Evolutionary conservation across 352 stramenopile species (phyloP).

Genomic region (Globisporangium ultimum): DNA sequence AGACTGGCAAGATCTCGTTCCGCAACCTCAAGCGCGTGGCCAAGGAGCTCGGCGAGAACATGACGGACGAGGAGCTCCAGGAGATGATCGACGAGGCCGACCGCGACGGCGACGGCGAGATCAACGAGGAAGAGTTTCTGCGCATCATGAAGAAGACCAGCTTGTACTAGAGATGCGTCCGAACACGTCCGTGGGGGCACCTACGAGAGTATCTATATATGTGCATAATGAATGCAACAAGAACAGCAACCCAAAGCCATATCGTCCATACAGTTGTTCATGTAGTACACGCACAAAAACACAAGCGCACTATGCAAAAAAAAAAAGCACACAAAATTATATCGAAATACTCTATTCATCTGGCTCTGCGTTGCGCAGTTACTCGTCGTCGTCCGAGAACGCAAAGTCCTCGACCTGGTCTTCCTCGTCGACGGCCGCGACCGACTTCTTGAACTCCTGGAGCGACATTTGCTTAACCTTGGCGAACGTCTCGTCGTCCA

Average conservation of each 20-base stretch:
- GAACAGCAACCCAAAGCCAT: too few relatives aligned
- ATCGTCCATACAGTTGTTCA: too few relatives aligned
- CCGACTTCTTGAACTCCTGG: conserved; percentile 77
- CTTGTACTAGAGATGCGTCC: conserved; percentile 37
- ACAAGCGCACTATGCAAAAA: too few relatives aligned
- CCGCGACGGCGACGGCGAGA: conserved; percentile 94
- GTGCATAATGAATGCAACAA: neutral
- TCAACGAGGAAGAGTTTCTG: conserved; percentile 96
- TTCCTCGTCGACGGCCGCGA: conserved; percentile 61
- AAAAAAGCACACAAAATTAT: neutral
- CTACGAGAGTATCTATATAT: conserved; percentile 4
- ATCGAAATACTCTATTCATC: conserved; percentile 14
- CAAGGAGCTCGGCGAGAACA: conserved; percentile 96
- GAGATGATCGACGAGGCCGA: conserved; percentile 99
- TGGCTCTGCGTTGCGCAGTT: conserved; percentile 3
- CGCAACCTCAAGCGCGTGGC: conserved; percentile 96
- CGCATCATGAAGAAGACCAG: conserved; percentile 97
- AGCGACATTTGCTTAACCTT: conserved; percentile 84
- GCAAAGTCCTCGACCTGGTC: conserved; percentile 79
- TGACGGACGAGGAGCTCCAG: conserved; percentile 96
- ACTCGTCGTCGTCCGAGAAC: conserved; percentile 75
- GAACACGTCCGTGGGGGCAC: too few relatives aligned
- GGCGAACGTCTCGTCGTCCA: conserved; percentile 63
- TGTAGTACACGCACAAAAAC: too few relatives aligned
- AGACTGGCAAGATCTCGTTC: conserved; percentile 96